Percentiles rank a stretch among this genome's conserved stretches.
These are phyloP conservation scores for Dendrobium chrysotoxum DNA, from an alignment of 106 monocot genomes.

Conservation along the genomic window DNA sequence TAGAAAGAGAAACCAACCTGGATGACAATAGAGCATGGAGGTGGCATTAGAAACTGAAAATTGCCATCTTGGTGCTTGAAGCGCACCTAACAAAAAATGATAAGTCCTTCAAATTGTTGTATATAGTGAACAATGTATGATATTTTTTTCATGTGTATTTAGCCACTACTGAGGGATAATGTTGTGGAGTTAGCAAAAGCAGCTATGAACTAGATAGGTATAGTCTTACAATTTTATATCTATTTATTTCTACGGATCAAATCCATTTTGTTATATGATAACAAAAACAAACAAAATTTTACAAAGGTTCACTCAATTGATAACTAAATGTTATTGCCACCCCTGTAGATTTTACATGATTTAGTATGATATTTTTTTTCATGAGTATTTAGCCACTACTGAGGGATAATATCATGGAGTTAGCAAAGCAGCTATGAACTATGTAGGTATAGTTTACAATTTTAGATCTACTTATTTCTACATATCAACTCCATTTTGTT, in stretches of 20 bases:
- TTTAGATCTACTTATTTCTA: background rate
- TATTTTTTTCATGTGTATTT: too few species aligned
- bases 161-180: background rate
- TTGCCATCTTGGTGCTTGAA: constrained; percentile 53
- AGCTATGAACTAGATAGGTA: background rate
- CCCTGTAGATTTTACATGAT: too few species aligned
- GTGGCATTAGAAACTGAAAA: constrained; percentile 68
- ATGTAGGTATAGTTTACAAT: background rate
- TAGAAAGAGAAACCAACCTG: constrained; percentile 34
- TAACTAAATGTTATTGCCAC: too few species aligned
- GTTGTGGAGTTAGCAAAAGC: background rate
- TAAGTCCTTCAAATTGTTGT: background rate
- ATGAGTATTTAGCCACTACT: too few species aligned
- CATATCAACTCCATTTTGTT: background rate
- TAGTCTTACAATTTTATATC: background rate
- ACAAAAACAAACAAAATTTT: background rate
- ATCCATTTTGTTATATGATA: background rate
- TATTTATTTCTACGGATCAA: background rate
- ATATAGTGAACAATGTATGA: background rate
- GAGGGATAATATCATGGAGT: background rate
- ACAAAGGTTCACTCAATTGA: too few species aligned
- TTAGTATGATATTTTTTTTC: too few species aligned
- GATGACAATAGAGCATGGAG: constrained; percentile 62
- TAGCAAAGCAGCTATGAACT: background rate
- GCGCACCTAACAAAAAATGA: constrained; percentile 46